Conservation (phyloP, 1,139 yeast genomes). For the Blastobotrys indianensis region DNA sequence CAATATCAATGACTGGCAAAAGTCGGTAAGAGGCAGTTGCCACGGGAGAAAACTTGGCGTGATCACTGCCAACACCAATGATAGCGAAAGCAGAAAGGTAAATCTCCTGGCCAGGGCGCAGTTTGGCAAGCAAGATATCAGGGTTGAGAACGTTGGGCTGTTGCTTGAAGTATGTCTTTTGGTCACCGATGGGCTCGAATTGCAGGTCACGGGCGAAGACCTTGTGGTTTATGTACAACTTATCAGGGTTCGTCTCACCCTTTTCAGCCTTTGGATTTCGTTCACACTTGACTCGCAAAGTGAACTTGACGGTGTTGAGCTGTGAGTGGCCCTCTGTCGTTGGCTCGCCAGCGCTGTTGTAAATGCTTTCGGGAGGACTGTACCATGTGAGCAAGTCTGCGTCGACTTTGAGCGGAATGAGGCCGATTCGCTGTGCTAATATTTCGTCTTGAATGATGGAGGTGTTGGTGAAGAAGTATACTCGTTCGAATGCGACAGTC, state of each 20-base stretch:
- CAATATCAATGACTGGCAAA: slow-evolving; percentile 82
- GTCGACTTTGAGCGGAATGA: slow-evolving; percentile 82
- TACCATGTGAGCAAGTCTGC: slow-evolving; percentile 67
- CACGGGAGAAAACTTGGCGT: slow-evolving; percentile 96
- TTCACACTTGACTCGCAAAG: slow-evolving; percentile 76
- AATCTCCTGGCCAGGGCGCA: slow-evolving; percentile 96
- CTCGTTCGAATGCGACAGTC: slow-evolving; percentile 87
- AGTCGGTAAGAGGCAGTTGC: slow-evolving; percentile 95
- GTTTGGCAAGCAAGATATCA: slow-evolving; percentile 79
- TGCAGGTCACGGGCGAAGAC: slow-evolving; percentile 85
- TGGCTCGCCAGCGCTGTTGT: slow-evolving; percentile 29
- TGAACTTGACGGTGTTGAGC: slow-evolving; percentile 80
- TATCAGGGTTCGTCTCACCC: slow-evolving; percentile 74
- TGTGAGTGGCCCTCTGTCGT: slow-evolving; percentile 46
- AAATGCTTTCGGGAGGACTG: slow-evolving; percentile 60
- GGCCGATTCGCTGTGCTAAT: slow-evolving; percentile 88
- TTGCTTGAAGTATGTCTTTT: slow-evolving; percentile 67
- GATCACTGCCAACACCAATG: slow-evolving; percentile 89
- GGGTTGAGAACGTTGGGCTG: slow-evolving; percentile 50
- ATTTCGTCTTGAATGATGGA: slow-evolving; percentile 97
- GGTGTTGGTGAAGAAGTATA: slow-evolving; percentile 86
- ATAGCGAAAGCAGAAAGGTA: slow-evolving; percentile 85
- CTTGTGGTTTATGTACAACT: slow-evolving; percentile 72
- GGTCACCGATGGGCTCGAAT: slow-evolving; percentile 90
- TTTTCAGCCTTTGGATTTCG: slow-evolving; percentile 79